These are phyloP conservation scores for Cladosporium sphaerospermum DNA, from an alignment of 2,329 filamentous ascomycete genomes.

Conservation along the genomic window DNA sequence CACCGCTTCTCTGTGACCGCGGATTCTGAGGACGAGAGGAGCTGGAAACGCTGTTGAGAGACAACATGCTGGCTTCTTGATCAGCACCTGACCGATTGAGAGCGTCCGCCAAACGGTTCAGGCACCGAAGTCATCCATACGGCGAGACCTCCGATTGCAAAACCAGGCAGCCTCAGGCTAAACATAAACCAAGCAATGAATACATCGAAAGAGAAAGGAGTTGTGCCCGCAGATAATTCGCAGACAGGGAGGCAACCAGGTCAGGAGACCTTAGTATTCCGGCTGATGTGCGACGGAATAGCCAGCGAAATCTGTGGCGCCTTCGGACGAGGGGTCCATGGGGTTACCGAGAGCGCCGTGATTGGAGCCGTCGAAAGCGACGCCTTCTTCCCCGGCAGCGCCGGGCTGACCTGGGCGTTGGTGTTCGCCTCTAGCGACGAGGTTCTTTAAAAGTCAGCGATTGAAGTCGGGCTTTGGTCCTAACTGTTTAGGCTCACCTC, in stretches of 20 bases:
- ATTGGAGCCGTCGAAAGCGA: slow-evolving; percentile 33
- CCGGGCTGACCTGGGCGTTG: slow-evolving; percentile 45
- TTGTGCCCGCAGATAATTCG: background rate
- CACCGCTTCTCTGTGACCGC: too few relatives aligned
- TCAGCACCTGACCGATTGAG: too few relatives aligned
- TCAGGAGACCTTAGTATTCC: slow-evolving; percentile 1
- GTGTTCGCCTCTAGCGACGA: slow-evolving; percentile 66
- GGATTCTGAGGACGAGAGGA: too few relatives aligned
- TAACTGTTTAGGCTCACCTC: slow-evolving; percentile 60
- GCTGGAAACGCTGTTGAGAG: too few relatives aligned
- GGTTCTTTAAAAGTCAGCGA: slow-evolving; percentile 53
- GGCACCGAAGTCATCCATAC: too few relatives aligned
- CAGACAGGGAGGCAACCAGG: too few relatives aligned
- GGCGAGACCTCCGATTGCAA: too few relatives aligned
- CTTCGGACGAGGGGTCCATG: slow-evolving; percentile 38
- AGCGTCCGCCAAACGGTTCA: too few relatives aligned
- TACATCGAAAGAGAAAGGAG: background rate
- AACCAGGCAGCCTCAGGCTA: too few relatives aligned
- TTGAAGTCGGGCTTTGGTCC: too few relatives aligned
- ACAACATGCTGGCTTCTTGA: too few relatives aligned
- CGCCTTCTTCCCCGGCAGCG: slow-evolving; percentile 18
- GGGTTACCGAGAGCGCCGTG: slow-evolving; percentile 39
- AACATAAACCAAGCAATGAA: background rate
- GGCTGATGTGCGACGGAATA: slow-evolving; percentile 9
- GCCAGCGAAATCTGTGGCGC: slow-evolving; percentile 32